Conservation (phyloP, 345 rosid species). For the Raphanus sativus region DNA sequence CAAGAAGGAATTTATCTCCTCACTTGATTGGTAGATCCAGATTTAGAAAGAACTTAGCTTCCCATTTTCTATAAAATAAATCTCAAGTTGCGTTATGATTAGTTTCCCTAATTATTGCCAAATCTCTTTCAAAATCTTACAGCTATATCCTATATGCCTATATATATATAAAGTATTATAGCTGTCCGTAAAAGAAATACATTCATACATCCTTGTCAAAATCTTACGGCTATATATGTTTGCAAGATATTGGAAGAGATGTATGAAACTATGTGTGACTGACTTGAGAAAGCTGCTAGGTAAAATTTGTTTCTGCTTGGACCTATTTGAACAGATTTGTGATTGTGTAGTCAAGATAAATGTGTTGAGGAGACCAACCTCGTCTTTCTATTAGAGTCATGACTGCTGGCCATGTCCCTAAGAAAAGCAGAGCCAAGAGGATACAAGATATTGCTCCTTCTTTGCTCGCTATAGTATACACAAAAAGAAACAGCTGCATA, state of each 20-base stretch:
- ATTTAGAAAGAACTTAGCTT: not conserved
- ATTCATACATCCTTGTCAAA: too few species aligned
- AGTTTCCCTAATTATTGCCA: not conserved
- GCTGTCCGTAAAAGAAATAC: too few species aligned
- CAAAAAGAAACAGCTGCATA: not conserved
- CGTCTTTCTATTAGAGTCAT: slow-evolving; percentile 34
- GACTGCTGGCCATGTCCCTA: slow-evolving; percentile 93
- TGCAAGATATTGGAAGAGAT: not conserved
- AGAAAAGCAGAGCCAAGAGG: slow-evolving; percentile 64
- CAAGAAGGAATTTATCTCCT: not conserved
- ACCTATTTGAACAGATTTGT: slow-evolving; percentile 29
- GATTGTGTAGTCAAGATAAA: too few species aligned
- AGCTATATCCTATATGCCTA: too few species aligned
- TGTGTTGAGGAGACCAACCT: too few species aligned
- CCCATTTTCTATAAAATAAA: not conserved
- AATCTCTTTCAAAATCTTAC: too few species aligned
- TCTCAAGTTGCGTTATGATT: not conserved
- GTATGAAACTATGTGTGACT: not conserved
- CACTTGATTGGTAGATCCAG: slow-evolving; percentile 7
- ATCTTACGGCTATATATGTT: too few species aligned
- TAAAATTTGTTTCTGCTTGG: slow-evolving; percentile 56
- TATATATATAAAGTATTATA: too few species aligned
- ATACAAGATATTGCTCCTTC: slow-evolving; percentile 81
- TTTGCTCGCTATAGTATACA: slow-evolving; percentile 66
- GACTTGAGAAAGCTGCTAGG: slow-evolving; percentile 63